Percentiles rank a stretch among this genome's conserved stretches.
These are phyloP conservation scores for Neofusicoccum umdonicola DNA, from an alignment of 2,329 filamentous ascomycete species.

Conservation along the genomic window DNA sequence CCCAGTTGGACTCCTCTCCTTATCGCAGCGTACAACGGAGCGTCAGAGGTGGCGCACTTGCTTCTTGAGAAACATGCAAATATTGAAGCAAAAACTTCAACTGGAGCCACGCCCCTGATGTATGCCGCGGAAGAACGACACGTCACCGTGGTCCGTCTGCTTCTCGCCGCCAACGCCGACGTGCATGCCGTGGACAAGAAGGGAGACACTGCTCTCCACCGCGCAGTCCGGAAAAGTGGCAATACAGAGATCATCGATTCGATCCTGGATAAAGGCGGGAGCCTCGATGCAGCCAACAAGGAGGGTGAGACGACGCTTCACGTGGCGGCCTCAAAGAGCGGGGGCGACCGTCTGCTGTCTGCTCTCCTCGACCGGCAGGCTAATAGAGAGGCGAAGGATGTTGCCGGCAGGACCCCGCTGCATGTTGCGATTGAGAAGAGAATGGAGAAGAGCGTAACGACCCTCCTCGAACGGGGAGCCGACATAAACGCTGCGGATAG, in stretches of 20 bases:
- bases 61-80: constrained; percentile 13
- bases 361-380: constrained; percentile 1
- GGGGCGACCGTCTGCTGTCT: background rate
- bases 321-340: constrained; percentile 4
- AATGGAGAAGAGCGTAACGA: background rate
- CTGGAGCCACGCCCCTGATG: constrained; percentile 16
- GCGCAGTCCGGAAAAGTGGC: constrained; percentile 7
- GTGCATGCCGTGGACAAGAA: constrained; percentile 5
- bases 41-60: background rate
- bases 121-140: constrained; percentile 13
- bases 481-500: constrained; percentile 1
- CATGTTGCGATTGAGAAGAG: constrained; percentile 15
- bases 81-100: constrained; percentile 13
- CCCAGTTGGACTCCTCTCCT: constrained; percentile 9
- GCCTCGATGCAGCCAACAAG: constrained; percentile 1
- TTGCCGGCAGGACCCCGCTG: constrained; percentile 1
- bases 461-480: constrained; percentile 5
- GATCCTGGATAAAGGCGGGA: background rate
- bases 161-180: background rate
- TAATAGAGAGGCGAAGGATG: constrained; percentile 7
- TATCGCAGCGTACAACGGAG: background rate
- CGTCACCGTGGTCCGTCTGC: background rate
- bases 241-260: constrained; percentile 3
- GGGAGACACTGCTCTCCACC: constrained; percentile 14
- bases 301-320: constrained; percentile 11